A percentile compares a stretch with the other conserved stretches of the same genome.
phyloP scores from a whole-genome alignment of 768 basidiomycete genomes.

The Lactarius tabidus region DNA sequence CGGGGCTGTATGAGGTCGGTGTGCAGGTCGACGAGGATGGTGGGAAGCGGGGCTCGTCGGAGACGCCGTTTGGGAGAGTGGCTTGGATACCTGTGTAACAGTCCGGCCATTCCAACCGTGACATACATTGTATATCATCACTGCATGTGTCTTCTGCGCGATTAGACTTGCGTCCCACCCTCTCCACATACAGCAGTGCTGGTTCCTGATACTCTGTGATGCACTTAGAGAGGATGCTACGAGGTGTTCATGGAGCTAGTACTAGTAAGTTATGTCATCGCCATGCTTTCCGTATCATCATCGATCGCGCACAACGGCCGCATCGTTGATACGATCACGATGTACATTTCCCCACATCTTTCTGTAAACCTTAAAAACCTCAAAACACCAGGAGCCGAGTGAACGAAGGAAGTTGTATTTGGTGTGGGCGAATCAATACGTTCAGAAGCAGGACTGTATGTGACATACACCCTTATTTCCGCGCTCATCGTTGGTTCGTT shows the following conservation, averaged over 20 bases:
- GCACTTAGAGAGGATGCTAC: no score
- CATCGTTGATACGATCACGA: not conserved
- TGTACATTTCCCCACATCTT: no score
- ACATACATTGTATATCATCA: not conserved
- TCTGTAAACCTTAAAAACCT: not conserved
- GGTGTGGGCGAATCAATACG: not conserved
- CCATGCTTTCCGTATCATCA: not conserved
- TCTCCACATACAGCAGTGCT: not conserved
- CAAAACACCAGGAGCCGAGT: not conserved
- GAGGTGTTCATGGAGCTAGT: not conserved
- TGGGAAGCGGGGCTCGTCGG: conserved; percentile 32
- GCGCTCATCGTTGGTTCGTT: not conserved
- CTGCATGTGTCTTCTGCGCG: not conserved
- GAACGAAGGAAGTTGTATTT: not conserved
- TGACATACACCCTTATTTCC: not conserved
- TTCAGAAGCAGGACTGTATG: not conserved
- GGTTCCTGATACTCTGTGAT: not conserved
- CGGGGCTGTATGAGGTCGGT: conserved; percentile 52
- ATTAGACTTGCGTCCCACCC: not conserved
- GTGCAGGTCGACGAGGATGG: conserved; percentile 37
- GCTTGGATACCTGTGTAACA: conserved; percentile 35
- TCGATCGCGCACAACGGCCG: not conserved
- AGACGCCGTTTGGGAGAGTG: conserved; percentile 50
- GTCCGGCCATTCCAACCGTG: not conserved
- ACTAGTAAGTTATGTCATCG: not conserved